Conservation (phyloP, 1,139 yeast species). For the Pichia sorboxylosa region DNA sequence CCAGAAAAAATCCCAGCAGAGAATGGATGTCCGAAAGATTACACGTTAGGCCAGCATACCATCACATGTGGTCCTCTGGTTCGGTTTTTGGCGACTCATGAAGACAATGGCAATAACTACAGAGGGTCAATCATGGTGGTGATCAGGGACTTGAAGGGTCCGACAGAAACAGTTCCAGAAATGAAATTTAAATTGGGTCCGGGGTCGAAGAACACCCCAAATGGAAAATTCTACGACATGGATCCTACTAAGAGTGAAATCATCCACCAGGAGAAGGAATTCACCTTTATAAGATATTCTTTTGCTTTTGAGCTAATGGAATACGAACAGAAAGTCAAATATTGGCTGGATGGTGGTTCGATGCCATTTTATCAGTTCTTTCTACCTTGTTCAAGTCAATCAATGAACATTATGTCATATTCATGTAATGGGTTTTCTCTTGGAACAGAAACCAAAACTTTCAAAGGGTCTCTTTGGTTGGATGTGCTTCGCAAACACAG, state of each 20-base stretch:
- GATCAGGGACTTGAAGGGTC: constrained; percentile 22
- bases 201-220: not conserved
- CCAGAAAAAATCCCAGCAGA: constrained; percentile 13
- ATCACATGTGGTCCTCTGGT: constrained; percentile 71
- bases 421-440: constrained; percentile 93
- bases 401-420: constrained; percentile 71
- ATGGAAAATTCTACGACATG: not conserved
- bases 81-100: constrained; percentile 51
- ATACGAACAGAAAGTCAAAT: constrained; percentile 50
- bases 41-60: constrained; percentile 25
- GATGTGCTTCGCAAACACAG: constrained; percentile 65
- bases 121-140: constrained; percentile 58
- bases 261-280: constrained; percentile 37
- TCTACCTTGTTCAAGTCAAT: constrained; percentile 44
- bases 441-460: constrained; percentile 48
- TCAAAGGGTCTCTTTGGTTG: constrained; percentile 71
- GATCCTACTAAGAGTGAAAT: constrained; percentile 12
- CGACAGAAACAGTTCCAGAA: constrained; percentile 7
- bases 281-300: constrained; percentile 52
- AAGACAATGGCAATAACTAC: constrained; percentile 36
- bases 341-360: constrained; percentile 38
- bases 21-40: constrained; percentile 17
- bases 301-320: constrained; percentile 36
- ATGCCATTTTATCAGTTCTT: constrained; percentile 34
- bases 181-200: constrained; percentile 7